Conservation (phyloP, 768 basidiomycete genomes). For the Leccinum arenicola region DNA sequence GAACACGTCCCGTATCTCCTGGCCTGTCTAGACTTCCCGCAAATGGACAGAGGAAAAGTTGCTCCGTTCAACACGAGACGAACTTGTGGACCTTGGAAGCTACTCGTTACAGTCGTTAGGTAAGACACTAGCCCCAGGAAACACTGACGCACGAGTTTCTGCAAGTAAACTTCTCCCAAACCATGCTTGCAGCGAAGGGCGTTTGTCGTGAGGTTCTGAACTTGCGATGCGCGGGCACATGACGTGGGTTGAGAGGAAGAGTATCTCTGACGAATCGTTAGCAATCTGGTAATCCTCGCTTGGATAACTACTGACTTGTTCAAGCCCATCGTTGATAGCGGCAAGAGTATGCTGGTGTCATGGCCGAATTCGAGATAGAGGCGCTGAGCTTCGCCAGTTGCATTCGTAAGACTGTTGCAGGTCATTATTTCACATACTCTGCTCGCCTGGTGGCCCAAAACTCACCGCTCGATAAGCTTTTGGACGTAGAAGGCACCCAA, state of each 20-base stretch:
- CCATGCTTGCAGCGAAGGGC: constrained; percentile 44
- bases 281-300: background rate
- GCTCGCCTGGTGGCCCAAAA: background rate
- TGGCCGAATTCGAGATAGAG: constrained; percentile 44
- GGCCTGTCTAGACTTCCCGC: constrained; percentile 31
- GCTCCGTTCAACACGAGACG: constrained; percentile 41
- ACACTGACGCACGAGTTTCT: constrained; percentile 26
- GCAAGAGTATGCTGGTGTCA: constrained; percentile 39
- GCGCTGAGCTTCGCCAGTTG: constrained; percentile 30
- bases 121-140: background rate
- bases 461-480: constrained; percentile 38
- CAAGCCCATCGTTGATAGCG: constrained; percentile 37
- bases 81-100: constrained; percentile 36
- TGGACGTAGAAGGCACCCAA: constrained; percentile 39
- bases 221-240: constrained; percentile 29
- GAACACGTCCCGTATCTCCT: constrained; percentile 37
- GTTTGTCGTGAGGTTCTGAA: constrained; percentile 40
- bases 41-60: constrained; percentile 38
- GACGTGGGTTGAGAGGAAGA: constrained; percentile 27
- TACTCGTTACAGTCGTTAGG: constrained; percentile 10
- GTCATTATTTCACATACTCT: background rate
- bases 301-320: constrained; percentile 30
- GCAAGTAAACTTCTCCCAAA: constrained; percentile 43
- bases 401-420: constrained; percentile 32
- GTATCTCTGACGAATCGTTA: constrained; percentile 28